Percentiles rank a stretch among this genome's conserved stretches.
These are phyloP conservation scores for Sambucus nigra DNA, from an alignment of 129 eudicot species.

Conservation along the genomic window DNA sequence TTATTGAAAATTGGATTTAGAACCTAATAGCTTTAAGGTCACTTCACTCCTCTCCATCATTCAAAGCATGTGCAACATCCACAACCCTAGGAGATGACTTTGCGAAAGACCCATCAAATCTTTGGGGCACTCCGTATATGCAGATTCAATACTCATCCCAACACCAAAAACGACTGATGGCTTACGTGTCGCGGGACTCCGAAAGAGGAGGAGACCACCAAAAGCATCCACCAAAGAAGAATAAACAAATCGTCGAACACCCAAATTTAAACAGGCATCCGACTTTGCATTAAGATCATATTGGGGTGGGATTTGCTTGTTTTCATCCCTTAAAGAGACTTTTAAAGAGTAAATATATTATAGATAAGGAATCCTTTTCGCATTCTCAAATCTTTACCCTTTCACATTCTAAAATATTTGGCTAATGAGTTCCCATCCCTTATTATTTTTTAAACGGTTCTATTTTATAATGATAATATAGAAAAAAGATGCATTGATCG, in stretches of 20 bases:
- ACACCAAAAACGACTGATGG: constrained; percentile 92
- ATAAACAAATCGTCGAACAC: constrained; percentile 77
- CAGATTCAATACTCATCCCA: constrained; percentile 87
- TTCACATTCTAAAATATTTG: no score
- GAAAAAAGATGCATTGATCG: no score
- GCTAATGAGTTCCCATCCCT: no score
- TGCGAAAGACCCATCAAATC: constrained; percentile 35
- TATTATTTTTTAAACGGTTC: no score
- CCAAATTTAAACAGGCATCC: constrained; percentile 90
- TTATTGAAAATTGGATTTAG: background rate
- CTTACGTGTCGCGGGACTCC: constrained; percentile 86
- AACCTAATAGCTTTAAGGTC: background rate
- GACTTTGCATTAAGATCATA: constrained; percentile 79
- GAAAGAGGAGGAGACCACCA: constrained; percentile 77
- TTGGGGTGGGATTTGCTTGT: constrained; percentile 37
- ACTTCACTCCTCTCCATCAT: constrained; percentile 10
- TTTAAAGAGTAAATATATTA: no score
- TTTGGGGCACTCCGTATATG: constrained; percentile 75
- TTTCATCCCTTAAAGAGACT: constrained; percentile 42
- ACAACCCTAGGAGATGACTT: constrained; percentile 25
- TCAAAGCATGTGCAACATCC: constrained; percentile 16
- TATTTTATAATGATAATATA: no score
- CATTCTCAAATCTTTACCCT: no score
- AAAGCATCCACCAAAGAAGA: constrained; percentile 70
- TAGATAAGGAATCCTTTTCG: no score